Conservation (phyloP, 371 early-diverging fungal genomes). For the Haplosporangium sp. region DNA sequence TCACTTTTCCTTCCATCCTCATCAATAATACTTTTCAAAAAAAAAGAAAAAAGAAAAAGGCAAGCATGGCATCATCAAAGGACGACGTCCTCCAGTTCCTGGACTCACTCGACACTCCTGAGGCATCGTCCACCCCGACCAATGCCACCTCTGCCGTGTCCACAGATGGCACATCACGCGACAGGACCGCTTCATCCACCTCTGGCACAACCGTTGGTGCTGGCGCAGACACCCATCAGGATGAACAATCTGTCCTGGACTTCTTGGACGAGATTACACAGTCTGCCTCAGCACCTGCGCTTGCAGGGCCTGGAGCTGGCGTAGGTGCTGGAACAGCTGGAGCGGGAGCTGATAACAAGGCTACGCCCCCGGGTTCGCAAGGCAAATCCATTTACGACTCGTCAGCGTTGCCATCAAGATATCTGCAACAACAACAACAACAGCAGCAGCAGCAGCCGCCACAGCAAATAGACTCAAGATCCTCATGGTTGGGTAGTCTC, state of each 20-base stretch:
- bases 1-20: not conserved
- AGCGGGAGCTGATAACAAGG: slow-evolving; percentile 13
- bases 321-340: too few species aligned
- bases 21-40: too few species aligned
- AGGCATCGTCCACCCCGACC: not conserved
- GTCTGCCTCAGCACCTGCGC: slow-evolving; percentile 32
- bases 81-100: slow-evolving; percentile 60
- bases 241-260: slow-evolving; percentile 57
- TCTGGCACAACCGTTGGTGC: slow-evolving; percentile 1
- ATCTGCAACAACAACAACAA: slow-evolving; percentile 32
- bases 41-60: not conserved
- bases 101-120: slow-evolving; percentile 50
- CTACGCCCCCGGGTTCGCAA: slow-evolving; percentile 21
- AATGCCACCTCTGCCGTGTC: slow-evolving; percentile 2
- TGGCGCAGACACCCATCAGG: slow-evolving; percentile 20
- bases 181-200: slow-evolving; percentile 10
- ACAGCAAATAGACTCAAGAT: slow-evolving; percentile 25
- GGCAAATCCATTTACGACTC: slow-evolving; percentile 23
- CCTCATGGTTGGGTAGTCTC: slow-evolving; percentile 53
- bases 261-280: slow-evolving; percentile 58
- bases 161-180: slow-evolving; percentile 16
- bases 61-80: slow-evolving; percentile 38
- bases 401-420: slow-evolving; percentile 30
- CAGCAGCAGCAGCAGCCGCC: slow-evolving; percentile 41
- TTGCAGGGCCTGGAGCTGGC: slow-evolving; percentile 5